Percentiles rank a stretch among this genome's conserved stretches.
phyloP scores from a whole-genome alignment of 768 basidiomycete species.

The Auriscalpium microsporum region DNA sequence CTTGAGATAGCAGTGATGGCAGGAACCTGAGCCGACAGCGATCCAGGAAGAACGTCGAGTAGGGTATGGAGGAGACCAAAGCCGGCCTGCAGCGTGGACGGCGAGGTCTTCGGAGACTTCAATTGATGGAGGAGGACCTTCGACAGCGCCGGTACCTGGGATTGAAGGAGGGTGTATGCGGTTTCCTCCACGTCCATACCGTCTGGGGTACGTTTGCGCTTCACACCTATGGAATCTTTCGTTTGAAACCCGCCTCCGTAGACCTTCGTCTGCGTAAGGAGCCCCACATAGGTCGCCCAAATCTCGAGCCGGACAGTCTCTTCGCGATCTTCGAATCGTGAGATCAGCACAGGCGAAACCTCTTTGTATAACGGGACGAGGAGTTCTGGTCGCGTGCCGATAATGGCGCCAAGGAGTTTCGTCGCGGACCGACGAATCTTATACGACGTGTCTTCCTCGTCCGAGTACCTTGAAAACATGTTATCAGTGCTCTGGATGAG shows the following conservation, averaged over 20 bases:
- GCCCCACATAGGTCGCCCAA: constrained; percentile 74
- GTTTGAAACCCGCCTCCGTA: constrained; percentile 60
- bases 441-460: constrained; percentile 98
- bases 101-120: constrained; percentile 67
- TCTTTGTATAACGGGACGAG: constrained; percentile 70
- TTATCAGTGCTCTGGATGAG: constrained; percentile 4
- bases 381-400: constrained; percentile 86
- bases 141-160: constrained; percentile 70
- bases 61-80: constrained; percentile 73
- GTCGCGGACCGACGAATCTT: constrained; percentile 93
- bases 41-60: constrained; percentile 76
- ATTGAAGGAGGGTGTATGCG: constrained; percentile 60
- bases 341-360: constrained; percentile 82
- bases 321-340: constrained; percentile 90
- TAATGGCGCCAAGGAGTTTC: constrained; percentile 77
- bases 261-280: constrained; percentile 78
- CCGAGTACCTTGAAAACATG: constrained; percentile 62
- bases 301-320: constrained; percentile 90
- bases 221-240: constrained; percentile 47
- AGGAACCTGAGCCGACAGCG: constrained; percentile 59
- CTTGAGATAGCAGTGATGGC: constrained; percentile 58
- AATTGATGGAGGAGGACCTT: constrained; percentile 83
- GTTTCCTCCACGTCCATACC: constrained; percentile 69
- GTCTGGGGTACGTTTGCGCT: constrained; percentile 70
- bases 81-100: constrained; percentile 76